phyloP scores from a whole-genome alignment of 768 basidiomycete species.

The Kwoniella botswanensis region DNA sequence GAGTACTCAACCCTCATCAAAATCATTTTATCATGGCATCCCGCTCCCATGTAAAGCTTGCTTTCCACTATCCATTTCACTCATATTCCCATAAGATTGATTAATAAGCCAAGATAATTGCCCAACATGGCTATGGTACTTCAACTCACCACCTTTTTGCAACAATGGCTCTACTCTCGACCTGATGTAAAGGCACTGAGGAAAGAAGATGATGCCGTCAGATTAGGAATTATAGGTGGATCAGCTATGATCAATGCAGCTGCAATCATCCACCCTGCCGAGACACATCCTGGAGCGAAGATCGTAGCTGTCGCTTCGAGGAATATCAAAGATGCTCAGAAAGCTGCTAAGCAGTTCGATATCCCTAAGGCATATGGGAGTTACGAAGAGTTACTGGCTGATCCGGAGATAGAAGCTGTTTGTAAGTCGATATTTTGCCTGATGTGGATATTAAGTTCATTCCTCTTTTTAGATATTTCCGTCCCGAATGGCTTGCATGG shows the following conservation, averaged over 20 bases:
- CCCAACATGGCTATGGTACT: conserved; percentile 24
- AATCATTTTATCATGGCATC: too few relatives aligned
- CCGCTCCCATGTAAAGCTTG: too few relatives aligned
- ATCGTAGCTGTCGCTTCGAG: conserved; percentile 15
- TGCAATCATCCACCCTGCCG: conserved; percentile 16
- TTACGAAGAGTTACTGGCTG: conserved; percentile 16
- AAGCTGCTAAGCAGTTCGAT: conserved; percentile 13
- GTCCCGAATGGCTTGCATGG: conserved; percentile 14
- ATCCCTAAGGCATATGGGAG: conserved; percentile 17
- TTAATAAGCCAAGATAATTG: not conserved
- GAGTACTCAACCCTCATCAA: too few relatives aligned
- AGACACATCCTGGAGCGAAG: conserved; percentile 18
- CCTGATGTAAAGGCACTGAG: conserved; percentile 15
- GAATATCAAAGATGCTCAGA: conserved; percentile 11
- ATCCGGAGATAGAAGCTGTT: conserved; percentile 19
- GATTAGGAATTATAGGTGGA: conserved; percentile 12
- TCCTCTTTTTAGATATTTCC: conserved; percentile 3
- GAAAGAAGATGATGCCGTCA: conserved; percentile 9
- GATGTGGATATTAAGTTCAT: not conserved
- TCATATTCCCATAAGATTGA: too few relatives aligned
- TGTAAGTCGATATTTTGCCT: conserved; percentile 8
- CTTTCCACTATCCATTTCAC: too few relatives aligned
- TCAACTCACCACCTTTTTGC: conserved; percentile 18
- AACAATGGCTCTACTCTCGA: conserved; percentile 16
- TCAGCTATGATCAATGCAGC: conserved; percentile 23